These are phyloP conservation scores for Pholiota conissans DNA, from an alignment of 768 basidiomycete species.

Conservation along the genomic window DNA sequence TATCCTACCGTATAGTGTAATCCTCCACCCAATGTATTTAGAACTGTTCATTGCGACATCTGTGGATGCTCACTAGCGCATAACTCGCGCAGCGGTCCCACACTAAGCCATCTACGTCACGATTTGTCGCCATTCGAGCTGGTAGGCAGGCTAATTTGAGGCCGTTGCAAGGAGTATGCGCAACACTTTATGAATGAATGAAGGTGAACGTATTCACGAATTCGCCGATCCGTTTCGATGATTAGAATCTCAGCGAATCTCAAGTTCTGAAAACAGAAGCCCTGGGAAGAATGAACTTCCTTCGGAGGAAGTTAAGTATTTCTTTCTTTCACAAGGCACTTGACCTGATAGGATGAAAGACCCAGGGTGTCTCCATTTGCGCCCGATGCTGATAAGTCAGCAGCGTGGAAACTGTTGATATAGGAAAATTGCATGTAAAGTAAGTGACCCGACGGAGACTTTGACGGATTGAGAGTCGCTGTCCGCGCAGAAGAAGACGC, in stretches of 20 bases:
- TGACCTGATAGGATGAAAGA: background rate
- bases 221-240: background rate
- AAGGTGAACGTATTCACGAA: background rate
- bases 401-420: slow-evolving; percentile 8
- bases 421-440: background rate
- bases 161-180: too few relatives aligned
- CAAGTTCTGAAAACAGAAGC: background rate
- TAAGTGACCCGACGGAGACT: background rate
- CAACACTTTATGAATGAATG: background rate
- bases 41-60: background rate
- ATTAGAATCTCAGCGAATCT: background rate
- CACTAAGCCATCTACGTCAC: background rate
- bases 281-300: background rate
- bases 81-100: background rate
- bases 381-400: slow-evolving; percentile 8
- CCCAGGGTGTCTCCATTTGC: background rate
- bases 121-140: background rate
- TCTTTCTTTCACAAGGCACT: slow-evolving; percentile 5
- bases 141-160: background rate
- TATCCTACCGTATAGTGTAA: background rate
- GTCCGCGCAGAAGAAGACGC: background rate
- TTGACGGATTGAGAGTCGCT: background rate
- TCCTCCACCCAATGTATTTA: background rate
- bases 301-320: background rate
- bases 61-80: background rate